Base-by-base conservation (phyloP, 164 flowering plant species). In the Piper betle region DNA sequence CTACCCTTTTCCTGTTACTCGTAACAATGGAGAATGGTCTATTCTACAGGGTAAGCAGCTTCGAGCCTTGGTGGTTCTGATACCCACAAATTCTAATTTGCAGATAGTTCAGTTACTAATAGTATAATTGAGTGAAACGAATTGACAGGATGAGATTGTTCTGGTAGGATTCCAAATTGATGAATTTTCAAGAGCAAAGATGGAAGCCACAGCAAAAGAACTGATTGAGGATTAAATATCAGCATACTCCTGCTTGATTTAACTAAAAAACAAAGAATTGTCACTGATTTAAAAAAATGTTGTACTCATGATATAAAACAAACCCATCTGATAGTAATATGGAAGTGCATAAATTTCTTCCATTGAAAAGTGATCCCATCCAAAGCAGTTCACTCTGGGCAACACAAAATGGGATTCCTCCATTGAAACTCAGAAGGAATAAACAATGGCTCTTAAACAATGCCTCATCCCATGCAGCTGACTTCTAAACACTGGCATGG, bases 1-100 rank as follows among this genome's bases (percentile, higher is more conserved):
- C 60, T 89, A 92, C 74, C 89, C 98, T 12, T 92, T 92, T 62
- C 98, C 98, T 0, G 93, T 92, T 37, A 87, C 91, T 41, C 84
- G 96, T 61, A 75, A 80, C 65, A 84, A 87, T 50, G 96, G 95
- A 46, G 75, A 84, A 64, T 91, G 98, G 98, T 77, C 82, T 6
- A 86, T 91, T 61, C 91, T 91, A 38, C 87, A 85, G 62, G 92
- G 96, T 85, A 71, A 62, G 74, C 39, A 13, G 33, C 33, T 25
- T 25, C 33, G 2, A 25, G 33, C 1, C 33, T 25, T 25, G 33
- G 33, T 39, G 19, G 16, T 19, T 43, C 38, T 11, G 1, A 19
- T 60, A 11, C 33, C 33, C 33, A 25, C 33, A 4, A 13, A 43
- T 43, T 37, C 25, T 10, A 15, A 13, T 33, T 7, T 25, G 12